Percentiles rank a stretch among this genome's conserved stretches.
phyloP scores from a whole-genome alignment of 2,329 filamentous ascomycete species.

The Pseudogymnoascus sp. region DNA sequence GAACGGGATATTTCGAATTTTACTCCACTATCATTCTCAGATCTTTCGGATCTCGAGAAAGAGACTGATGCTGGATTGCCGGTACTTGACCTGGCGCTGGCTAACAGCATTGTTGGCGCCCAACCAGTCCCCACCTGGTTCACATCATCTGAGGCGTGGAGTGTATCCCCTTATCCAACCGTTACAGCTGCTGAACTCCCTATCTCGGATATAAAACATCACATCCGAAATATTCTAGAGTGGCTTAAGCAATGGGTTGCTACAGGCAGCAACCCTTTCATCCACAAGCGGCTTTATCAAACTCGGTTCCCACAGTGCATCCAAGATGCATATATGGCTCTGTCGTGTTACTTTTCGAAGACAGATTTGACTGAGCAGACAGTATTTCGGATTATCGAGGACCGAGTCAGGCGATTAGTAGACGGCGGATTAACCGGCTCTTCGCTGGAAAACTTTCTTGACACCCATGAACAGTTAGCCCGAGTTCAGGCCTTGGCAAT shows the following conservation, averaged over 20 bases:
- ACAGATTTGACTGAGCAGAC: constrained; percentile 22
- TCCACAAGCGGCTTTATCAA: constrained; percentile 25
- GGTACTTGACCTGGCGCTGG: not conserved
- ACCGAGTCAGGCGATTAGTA: constrained; percentile 15
- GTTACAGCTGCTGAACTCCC: not conserved
- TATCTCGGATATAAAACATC: constrained; percentile 21
- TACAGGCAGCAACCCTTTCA: constrained; percentile 23
- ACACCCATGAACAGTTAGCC: constrained; percentile 13
- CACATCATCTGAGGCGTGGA: constrained; percentile 16
- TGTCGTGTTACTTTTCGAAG: constrained; percentile 23
- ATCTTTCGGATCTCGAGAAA: not conserved
- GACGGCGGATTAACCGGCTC: not conserved
- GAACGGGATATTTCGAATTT: not conserved
- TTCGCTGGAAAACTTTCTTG: not conserved
- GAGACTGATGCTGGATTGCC: not conserved
- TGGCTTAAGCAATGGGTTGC: constrained; percentile 25
- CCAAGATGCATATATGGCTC: constrained; percentile 25
- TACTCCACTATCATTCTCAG: not conserved
- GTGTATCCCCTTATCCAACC: constrained; percentile 10
- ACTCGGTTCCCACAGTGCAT: constrained; percentile 21
- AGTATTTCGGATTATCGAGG: constrained; percentile 23
- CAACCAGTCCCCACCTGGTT: constrained; percentile 11
- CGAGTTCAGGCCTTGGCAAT: constrained; percentile 22
- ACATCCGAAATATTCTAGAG: constrained; percentile 18
- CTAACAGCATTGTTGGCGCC: not conserved